phyloP scores from a whole-genome alignment of 1,139 yeast genomes.

The Kurtzmaniella quercitrusa region DNA sequence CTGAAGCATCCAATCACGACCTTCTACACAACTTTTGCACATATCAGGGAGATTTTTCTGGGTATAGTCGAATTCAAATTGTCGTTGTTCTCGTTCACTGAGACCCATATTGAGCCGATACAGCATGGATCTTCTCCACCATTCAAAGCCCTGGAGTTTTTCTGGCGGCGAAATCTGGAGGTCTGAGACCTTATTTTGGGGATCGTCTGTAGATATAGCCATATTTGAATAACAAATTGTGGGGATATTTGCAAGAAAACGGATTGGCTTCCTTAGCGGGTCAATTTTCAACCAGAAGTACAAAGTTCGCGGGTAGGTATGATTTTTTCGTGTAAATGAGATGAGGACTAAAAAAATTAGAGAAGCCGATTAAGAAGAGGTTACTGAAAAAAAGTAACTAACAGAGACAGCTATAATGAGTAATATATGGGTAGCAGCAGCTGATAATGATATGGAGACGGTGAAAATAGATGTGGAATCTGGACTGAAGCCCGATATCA shows the following conservation, averaged over 20 bases:
- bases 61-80: constrained; percentile 55
- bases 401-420: background rate
- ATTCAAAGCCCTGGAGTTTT: constrained; percentile 53
- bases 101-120: constrained; percentile 74
- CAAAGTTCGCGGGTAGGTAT: background rate
- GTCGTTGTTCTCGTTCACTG: constrained; percentile 46
- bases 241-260: too few species aligned
- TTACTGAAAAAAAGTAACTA: background rate
- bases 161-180: constrained; percentile 19
- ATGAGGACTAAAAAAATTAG: background rate
- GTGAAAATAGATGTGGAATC: constrained; percentile 55
- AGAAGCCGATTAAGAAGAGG: background rate
- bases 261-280: too few species aligned
- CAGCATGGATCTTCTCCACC: constrained; percentile 76
- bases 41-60: constrained; percentile 43
- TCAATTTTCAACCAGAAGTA: too few species aligned
- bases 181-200: constrained; percentile 4
- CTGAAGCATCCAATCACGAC: constrained; percentile 72
- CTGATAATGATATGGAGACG: constrained; percentile 64
- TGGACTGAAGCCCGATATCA: constrained; percentile 62
- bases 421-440: constrained; percentile 94
- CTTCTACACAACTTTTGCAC: constrained; percentile 66
- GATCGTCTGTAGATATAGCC: constrained; percentile 7
- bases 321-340: background rate
- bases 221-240: background rate